phyloP scores from a whole-genome alignment of 2,329 filamentous ascomycete genomes.

The Corniculantispora saksenae region DNA sequence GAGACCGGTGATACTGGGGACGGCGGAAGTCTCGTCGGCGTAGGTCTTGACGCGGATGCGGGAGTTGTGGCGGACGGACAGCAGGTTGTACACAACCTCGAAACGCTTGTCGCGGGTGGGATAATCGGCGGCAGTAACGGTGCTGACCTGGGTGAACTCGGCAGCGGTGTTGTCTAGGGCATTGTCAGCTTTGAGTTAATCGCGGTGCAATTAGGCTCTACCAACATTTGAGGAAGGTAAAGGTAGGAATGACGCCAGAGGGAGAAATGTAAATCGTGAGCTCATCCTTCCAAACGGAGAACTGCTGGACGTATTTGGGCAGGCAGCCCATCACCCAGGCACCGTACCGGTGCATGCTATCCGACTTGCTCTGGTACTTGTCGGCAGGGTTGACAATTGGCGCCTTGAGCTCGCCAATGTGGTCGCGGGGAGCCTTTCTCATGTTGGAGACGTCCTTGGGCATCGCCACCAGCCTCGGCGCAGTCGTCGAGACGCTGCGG shows the following conservation, averaged over 20 bases:
- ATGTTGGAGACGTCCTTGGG: conserved; percentile 66
- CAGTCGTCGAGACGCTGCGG: conserved; percentile 54
- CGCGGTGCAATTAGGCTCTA: background rate
- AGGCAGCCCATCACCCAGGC: conserved; percentile 95
- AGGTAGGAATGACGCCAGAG: conserved; percentile 83
- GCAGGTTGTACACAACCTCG: conserved; percentile 96
- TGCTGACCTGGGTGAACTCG: conserved; percentile 91
- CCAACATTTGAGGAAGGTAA: conserved; percentile 84
- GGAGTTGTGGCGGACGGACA: conserved; percentile 94
- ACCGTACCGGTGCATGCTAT: conserved; percentile 89
- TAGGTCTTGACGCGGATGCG: conserved; percentile 98
- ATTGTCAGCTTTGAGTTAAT: background rate
- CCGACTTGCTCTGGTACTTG: conserved; percentile 85
- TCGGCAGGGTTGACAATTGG: conserved; percentile 89
- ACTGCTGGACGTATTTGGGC: conserved; percentile 98
- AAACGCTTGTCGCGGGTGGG: conserved; percentile 94
- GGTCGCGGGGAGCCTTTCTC: conserved; percentile 62
- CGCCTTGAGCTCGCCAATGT: conserved; percentile 66
- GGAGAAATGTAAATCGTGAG: conserved; percentile 92
- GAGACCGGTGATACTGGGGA: conserved; percentile 81
- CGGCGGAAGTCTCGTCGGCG: conserved; percentile 90
- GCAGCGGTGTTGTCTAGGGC: conserved; percentile 83
- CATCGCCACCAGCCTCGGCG: conserved; percentile 52
- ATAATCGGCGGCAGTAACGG: conserved; percentile 94
- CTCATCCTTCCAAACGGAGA: conserved; percentile 99